Evolutionary conservation across 495 filamentous ascomycete species (phyloP), one percentile per base, ranked within the genome.

Genomic region (Penicillium paradoxum): DNA sequence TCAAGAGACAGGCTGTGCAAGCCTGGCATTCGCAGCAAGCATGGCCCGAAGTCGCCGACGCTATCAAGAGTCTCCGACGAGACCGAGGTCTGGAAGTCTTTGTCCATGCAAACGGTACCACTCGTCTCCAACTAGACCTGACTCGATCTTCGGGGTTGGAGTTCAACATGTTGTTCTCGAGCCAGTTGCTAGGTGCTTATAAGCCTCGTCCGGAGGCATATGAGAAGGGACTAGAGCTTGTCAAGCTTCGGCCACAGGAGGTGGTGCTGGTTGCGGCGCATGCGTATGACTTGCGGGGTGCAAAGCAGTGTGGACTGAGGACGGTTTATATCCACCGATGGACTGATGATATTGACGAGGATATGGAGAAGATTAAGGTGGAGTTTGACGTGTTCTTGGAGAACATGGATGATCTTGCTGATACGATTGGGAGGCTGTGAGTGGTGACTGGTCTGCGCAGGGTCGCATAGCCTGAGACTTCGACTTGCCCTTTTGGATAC

Each of bases 41-140:
- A 10, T 82, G 78, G 78, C 66, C 73, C 0, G 77, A 81, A 11
- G 71, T 77, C 4, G 38, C 47, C 1, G 13, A 50, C 14, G 71
- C 72, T n/a, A 62, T 74, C 10, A 27, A 51, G 6, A 51, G 53
- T 18, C 44, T 74, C 7, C 59, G 57, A 15, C 55, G 56, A 11
- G 36, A 52, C 1, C 58, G 58, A 4, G 65, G 60, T 17, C 59
- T 63, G 11, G 69, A 72, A 40, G 63, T 65, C 0, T 73, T 78
- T 22, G 77, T 82, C 19, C 70, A 76, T 40, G 77, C 79, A n/a
- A 83, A 83, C 51, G 79, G 78, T 0, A 78, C 75, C 2, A 78
- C 77, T 25, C 70, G 79, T 40, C 65, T 81, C 22, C 79, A 82
- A 60, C 72, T 83, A 14, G 75, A 80, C 57, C 60, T 82, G 6